Base-by-base conservation (phyloP, 2,329 filamentous ascomycete species). In the Diaporthe sp. region DNA sequence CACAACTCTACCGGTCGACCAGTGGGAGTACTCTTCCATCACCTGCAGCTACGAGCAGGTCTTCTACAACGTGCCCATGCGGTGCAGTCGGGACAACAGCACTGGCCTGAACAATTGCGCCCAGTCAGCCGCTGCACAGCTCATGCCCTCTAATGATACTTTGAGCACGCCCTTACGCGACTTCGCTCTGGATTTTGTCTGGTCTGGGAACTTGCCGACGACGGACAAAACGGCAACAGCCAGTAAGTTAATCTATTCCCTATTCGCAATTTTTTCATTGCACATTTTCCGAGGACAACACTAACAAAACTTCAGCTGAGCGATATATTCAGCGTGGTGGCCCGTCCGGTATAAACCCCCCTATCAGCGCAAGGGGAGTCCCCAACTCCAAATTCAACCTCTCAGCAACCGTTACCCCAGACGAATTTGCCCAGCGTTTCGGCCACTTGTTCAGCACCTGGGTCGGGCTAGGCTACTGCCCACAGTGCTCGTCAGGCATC, bases 371-470 rank as follows among this genome's bases (percentile, higher is more conserved):
- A 20, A 53, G 47, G 5, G 20, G 42, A 10, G 47, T 53, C 20
- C 28, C 22, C 39, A 47, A 72, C 22, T 28, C 67, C 25, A 49
- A 44, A 15, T 57, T 68, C 60, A 77, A 70, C 51, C 70, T 77
- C 28, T 72, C 72, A 20, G 51, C 65, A 15, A 58, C 57, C 20
- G 63, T 75, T 2, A 17, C 58, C 1, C n/a, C 74, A 3, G 49
- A 42, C 2, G 61, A 72, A 12, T 77, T 78, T 53, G 75, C 31
- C 12, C 13, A 22, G 20, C 58, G 44, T 17, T 78, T 78, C 44
- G 76, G 73, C 25, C 65, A n/a, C n/a, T 61, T 75, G 49, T 77
- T 78, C 71, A 78, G 77, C 68, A 75, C 73, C 10, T 77, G 75
- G 72, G 57, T 78, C 17, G 68, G 70, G 2, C 51, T 76, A 2